Conservation (phyloP, 2,329 filamentous ascomycete genomes). For the Pleurostoma richardsiae region DNA sequence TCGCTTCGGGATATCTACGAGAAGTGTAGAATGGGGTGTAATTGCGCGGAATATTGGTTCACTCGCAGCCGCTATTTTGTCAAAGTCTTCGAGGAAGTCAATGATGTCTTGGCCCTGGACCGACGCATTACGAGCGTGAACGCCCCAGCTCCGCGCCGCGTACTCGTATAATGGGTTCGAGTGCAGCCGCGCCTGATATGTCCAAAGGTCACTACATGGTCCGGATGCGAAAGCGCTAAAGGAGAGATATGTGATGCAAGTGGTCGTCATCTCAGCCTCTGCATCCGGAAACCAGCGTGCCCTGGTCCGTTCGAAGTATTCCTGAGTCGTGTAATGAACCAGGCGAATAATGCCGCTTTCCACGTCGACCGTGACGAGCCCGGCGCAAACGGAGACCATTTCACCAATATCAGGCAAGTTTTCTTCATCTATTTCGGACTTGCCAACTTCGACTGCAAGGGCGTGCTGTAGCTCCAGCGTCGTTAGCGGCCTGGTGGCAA, state of each 20-base stretch:
- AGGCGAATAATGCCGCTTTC: constrained; percentile 30
- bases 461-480: constrained; percentile 33
- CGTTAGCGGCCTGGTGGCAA: constrained; percentile 24
- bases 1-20: background rate
- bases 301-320: constrained; percentile 30
- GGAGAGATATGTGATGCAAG: background rate
- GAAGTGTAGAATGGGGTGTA: background rate
- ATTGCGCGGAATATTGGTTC: background rate
- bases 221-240: background rate
- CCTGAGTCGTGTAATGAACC: constrained; percentile 39
- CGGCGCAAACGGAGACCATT: constrained; percentile 31
- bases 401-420: constrained; percentile 25
- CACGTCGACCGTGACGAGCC: constrained; percentile 33
- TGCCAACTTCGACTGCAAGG: constrained; percentile 26
- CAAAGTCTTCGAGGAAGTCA: background rate
- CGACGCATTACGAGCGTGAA: background rate
- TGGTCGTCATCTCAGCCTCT: background rate
- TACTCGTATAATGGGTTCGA: background rate
- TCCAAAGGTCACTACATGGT: background rate
- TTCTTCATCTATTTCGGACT: constrained; percentile 22
- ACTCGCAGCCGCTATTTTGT: background rate
- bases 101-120: background rate
- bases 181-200: background rate
- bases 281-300: background rate
- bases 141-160: background rate